Conservation (phyloP, 2,329 filamentous ascomycete genomes). For the Colletotrichum higginsianum region DNA sequence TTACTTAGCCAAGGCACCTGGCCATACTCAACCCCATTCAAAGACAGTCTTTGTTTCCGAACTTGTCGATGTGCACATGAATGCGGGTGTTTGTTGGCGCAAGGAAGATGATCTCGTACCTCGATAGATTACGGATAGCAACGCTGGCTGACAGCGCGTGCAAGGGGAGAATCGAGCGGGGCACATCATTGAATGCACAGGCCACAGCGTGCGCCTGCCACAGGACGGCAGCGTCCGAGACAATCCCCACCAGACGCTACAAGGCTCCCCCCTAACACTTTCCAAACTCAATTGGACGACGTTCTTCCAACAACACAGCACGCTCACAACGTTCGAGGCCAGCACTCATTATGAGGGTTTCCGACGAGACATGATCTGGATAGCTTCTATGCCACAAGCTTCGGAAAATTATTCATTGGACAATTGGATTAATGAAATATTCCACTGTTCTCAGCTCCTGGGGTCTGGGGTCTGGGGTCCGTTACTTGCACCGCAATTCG, state of each 20-base stretch:
- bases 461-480: too few relatives aligned
- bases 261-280: constrained; percentile 18
- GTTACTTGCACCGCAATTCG: not conserved
- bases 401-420: not conserved
- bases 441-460: not conserved
- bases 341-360: not conserved
- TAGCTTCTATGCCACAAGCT: not conserved
- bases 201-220: not conserved
- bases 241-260: not conserved
- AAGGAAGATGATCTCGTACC: not conserved
- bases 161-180: constrained; percentile 7
- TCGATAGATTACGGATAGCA: not conserved
- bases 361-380: not conserved
- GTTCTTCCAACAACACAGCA: constrained; percentile 37
- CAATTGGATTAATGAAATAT: not conserved
- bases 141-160: not conserved
- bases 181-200: constrained; percentile 14
- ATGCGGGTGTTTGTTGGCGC: not conserved
- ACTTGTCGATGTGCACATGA: not conserved
- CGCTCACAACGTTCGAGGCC: not conserved
- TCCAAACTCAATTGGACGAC: constrained; percentile 21
- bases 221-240: constrained; percentile 28
- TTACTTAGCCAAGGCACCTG: too few relatives aligned
- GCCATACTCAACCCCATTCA: not conserved
- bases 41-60: not conserved